Evolutionary conservation across 352 stramenopile species (phyloP), one percentile per base, ranked within the genome.

Genomic region (Peronospora belbahrii): DNA sequence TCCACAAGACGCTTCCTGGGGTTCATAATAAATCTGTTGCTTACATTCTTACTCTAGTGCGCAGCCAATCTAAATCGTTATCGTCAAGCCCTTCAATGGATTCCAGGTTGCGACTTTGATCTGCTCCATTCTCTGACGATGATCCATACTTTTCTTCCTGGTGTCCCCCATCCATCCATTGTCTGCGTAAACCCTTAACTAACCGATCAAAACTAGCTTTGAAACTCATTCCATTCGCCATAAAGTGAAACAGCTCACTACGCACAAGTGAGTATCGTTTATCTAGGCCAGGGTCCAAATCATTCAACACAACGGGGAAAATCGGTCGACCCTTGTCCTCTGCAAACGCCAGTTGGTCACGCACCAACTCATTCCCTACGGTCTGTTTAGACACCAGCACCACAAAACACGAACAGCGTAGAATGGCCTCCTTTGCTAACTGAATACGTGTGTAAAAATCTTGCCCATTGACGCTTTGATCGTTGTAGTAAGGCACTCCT

Each of bases 291-390:
- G 85, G 60, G 17, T 79, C 62, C 5, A 90, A 25, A n/a, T 90
- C 74, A 33, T 88, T 88, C 9, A 90, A 51, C n/a, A 79, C 60
- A 23, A 94, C 54, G 0, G 82, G 82, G 52, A 87, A 88, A 54
- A 94, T 90, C 1, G 79, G 77, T 3, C 80, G 76, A 0, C 67
- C 70, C 53, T 92, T 92, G 62, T 92, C 81, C 37, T 92, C 81
- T 3, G 81, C 81, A 44, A 88, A 88, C n/a, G 78, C 81, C 15
- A 92, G 57, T 38, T 92, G 81, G 41, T 92, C 81, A 18, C 76
- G 74, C 7, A 92, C 72, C n/a, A 92, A 47, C 45, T 89, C 72
- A 32, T 59, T 90, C 13, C 24, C 42, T 42, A 86, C 76, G 1
- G 74, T 90, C 30, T 89, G 64, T 32, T 68, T 70, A 4, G 81